Evolutionary conservation across 768 basidiomycete genomes (phyloP).

Genomic region (Tylopilus balloui): DNA sequence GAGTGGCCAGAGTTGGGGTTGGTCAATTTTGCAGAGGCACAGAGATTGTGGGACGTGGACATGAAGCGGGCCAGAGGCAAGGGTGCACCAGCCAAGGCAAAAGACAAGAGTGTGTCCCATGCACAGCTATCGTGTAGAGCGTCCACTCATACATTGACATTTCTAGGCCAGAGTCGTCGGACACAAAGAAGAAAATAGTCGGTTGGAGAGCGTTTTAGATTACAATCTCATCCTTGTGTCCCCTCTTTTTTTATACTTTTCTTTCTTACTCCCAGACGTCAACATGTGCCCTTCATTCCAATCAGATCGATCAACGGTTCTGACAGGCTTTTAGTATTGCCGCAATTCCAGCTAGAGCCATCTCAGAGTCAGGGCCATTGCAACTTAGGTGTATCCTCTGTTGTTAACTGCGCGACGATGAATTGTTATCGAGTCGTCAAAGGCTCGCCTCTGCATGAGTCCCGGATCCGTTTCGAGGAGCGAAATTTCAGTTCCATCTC

Average conservation of each 20-base stretch:
- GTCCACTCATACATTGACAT: neutral
- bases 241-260: neutral
- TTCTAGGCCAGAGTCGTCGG: conserved; percentile 50
- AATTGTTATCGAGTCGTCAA: no score
- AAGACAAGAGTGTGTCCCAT: conserved; percentile 49
- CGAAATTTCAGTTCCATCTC: no score
- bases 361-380: no score
- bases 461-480: no score
- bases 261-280: neutral
- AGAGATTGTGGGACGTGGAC: conserved; percentile 58
- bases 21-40: conserved; percentile 61
- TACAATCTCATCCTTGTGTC: neutral
- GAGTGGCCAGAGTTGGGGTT: conserved; percentile 56
- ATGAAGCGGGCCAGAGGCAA: conserved; percentile 72
- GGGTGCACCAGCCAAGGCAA: conserved; percentile 79
- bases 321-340: conserved; percentile 38
- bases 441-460: no score
- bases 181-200: conserved; percentile 40
- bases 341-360: no score
- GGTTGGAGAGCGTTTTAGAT: neutral
- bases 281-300: conserved; percentile 21
- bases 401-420: no score
- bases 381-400: no score
- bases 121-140: neutral
- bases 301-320: conserved; percentile 22